Base-by-base conservation (phyloP, 106 monocot genomes). In the Allium fistulosum region DNA sequence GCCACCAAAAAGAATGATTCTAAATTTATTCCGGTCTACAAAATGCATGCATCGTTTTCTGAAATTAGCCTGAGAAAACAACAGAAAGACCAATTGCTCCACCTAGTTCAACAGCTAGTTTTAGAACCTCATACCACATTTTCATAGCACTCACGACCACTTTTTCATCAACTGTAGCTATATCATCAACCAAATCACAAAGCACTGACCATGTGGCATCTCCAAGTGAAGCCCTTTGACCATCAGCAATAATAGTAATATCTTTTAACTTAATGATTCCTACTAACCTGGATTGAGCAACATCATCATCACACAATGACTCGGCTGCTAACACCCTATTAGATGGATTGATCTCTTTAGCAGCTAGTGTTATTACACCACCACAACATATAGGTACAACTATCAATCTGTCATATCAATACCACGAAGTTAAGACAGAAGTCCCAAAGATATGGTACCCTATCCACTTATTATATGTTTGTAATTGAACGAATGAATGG, bases 271-370 rank as follows among this genome's bases (percentile, higher is more conserved):
- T 88, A 7, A 96, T 37, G 52, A 96, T 86, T 75, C 88, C 91
- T 48, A 81, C 79, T 46, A 45, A 61, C 76, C 92, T 96, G 22
- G 96, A 96, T 68, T 71, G 81, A 56, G 86, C 81, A 78, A 84
- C 85, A 84, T 96, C 96, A 77, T 96, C 83, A 67, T 91, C 96
- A 48, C 96, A 91, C 63, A 51, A 82, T 48, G 95, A 91, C 71
- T 96, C 96, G 51, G 96, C 96, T 51, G 91, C 96, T 46, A 96
- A 63, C 69, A 96, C 61, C 46, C 72, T 74, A 57, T 91, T 88
- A 7, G 82, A 69, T 75, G 95, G 95, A 52, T 96, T 96, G 59
- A 91, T 86, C 6, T 88, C 81, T 71, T 96, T 96, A 16, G 88
- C 95, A 60, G 95, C 95, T 73, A 96, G 57, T 48, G 85, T 73